Conservation (phyloP, 768 basidiomycete genomes). For the Antrodiella citrinella region DNA sequence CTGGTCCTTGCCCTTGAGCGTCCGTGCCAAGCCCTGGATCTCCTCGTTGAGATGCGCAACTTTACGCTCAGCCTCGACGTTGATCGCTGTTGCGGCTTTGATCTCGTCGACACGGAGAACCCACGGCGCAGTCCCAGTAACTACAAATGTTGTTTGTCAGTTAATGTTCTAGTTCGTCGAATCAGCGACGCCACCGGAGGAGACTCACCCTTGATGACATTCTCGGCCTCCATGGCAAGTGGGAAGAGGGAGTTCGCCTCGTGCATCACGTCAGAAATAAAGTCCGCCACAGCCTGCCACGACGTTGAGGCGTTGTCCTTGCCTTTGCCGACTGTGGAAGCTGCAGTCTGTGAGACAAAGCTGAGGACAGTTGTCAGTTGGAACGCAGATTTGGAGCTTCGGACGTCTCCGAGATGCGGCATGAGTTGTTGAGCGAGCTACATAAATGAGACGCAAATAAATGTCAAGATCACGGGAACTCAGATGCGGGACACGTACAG, state of each 20-base stretch:
- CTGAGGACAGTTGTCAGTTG: slow-evolving; percentile 61
- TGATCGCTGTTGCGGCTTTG: slow-evolving; percentile 74
- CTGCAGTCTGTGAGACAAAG: slow-evolving; percentile 68
- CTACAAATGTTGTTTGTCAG: slow-evolving; percentile 26
- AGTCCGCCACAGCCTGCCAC: slow-evolving; percentile 73
- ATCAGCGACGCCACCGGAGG: slow-evolving; percentile 2
- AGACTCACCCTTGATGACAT: slow-evolving; percentile 65
- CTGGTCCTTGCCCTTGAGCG: slow-evolving; percentile 84
- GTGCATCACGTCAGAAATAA: slow-evolving; percentile 59
- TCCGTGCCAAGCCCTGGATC: slow-evolving; percentile 79
- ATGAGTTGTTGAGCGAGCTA: slow-evolving; percentile 88
- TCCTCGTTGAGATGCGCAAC: slow-evolving; percentile 83
- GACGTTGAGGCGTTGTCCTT: slow-evolving; percentile 55
- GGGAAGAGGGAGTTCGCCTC: slow-evolving; percentile 69
- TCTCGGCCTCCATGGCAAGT: slow-evolving; percentile 64
- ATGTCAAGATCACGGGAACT: background rate
- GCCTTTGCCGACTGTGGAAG: slow-evolving; percentile 60
- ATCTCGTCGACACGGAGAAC: slow-evolving; percentile 72
- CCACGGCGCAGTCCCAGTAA: slow-evolving; percentile 80
- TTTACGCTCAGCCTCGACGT: slow-evolving; percentile 88
- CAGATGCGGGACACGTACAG: slow-evolving; percentile 48
- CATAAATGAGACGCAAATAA: background rate
- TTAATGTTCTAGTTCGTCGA: slow-evolving; percentile 1
- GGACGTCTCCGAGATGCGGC: slow-evolving; percentile 77
- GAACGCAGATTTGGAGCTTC: slow-evolving; percentile 71